Evolutionary conservation across 2,329 filamentous ascomycete species (phyloP).

Genomic region (Macrophomina tecta): DNA sequence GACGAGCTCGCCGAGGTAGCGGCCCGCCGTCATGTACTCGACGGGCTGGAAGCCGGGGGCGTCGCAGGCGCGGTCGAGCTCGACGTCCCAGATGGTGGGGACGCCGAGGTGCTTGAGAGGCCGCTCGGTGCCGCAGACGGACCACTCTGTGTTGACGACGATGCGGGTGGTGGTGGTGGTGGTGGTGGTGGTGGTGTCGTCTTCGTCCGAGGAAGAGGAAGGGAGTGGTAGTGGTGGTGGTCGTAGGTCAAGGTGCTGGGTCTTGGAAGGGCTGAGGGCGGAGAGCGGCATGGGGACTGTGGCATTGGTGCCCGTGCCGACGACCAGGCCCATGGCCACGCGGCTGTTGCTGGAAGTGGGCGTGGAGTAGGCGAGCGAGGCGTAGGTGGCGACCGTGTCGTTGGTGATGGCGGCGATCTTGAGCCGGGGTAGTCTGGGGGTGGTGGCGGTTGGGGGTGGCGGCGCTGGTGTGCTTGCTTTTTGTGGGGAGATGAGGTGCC

Average conservation of each 20-base stretch:
- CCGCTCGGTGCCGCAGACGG: slow-evolving; percentile 74
- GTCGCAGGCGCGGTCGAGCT: slow-evolving; percentile 70
- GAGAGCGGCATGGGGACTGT: slow-evolving; percentile 73
- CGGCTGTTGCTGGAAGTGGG: slow-evolving; percentile 66
- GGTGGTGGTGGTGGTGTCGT: too few species aligned
- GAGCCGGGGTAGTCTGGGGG: slow-evolving; percentile 64
- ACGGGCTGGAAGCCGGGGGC: slow-evolving; percentile 79
- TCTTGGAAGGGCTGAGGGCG: slow-evolving; percentile 68
- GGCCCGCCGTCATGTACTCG: slow-evolving; percentile 82
- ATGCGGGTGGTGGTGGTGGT: slow-evolving; percentile 64
- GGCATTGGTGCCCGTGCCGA: slow-evolving; percentile 81
- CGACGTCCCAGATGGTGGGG: slow-evolving; percentile 73
- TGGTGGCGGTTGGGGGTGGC: slow-evolving; percentile 35
- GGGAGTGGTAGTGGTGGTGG: slow-evolving; percentile 36
- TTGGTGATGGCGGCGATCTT: slow-evolving; percentile 79
- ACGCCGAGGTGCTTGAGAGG: slow-evolving; percentile 68
- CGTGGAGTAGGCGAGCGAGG: slow-evolving; percentile 76
- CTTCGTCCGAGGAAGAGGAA: slow-evolving; percentile 36
- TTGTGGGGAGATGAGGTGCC: slow-evolving; percentile 14
- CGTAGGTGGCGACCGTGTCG: slow-evolving; percentile 79
- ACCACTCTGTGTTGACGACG: slow-evolving; percentile 84
- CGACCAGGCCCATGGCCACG: slow-evolving; percentile 79
- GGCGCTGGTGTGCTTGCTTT: slow-evolving; percentile 36
- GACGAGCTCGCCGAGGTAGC: slow-evolving; percentile 78
- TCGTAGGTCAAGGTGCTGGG: slow-evolving; percentile 52